These are phyloP conservation scores for Penicillium sp. DNA, from an alignment of 2,329 filamentous ascomycete genomes.

Conservation along the genomic window DNA sequence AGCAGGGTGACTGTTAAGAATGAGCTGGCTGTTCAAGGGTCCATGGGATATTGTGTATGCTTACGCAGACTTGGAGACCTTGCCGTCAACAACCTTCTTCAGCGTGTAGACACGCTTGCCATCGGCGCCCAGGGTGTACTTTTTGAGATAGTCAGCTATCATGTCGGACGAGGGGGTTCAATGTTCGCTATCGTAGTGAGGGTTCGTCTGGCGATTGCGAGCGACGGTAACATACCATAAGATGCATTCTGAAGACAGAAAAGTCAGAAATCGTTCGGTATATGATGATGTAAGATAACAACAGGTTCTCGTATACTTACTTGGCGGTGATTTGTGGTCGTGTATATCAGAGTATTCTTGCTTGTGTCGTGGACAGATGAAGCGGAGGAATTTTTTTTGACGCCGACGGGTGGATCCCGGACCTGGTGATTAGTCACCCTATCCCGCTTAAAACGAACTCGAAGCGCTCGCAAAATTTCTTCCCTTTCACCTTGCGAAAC, in stretches of 20 bases:
- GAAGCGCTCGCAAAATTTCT: slow-evolving; percentile 21
- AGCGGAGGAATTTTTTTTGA: slow-evolving; percentile 35
- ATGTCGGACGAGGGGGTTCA: slow-evolving; percentile 14
- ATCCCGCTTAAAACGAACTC: slow-evolving; percentile 23
- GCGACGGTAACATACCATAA: slow-evolving; percentile 41
- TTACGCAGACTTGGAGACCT: slow-evolving; percentile 85
- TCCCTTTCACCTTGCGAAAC: slow-evolving; percentile 8
- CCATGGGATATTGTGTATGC: not conserved
- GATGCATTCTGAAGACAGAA: slow-evolving; percentile 40
- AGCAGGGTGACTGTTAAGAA: slow-evolving; percentile 68
- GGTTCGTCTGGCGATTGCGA: slow-evolving; percentile 11
- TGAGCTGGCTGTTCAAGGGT: not conserved
- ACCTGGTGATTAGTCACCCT: slow-evolving; percentile 28
- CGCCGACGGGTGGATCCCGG: slow-evolving; percentile 25
- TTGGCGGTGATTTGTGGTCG: slow-evolving; percentile 30
- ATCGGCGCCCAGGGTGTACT: slow-evolving; percentile 79
- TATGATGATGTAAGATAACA: not conserved
- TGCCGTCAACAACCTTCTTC: slow-evolving; percentile 74
- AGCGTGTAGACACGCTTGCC: slow-evolving; percentile 95
- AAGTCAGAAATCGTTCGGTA: slow-evolving; percentile 12
- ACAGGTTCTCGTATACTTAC: slow-evolving; percentile 27
- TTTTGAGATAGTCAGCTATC: slow-evolving; percentile 16
- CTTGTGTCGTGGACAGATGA: slow-evolving; percentile 21
- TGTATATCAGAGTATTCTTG: slow-evolving; percentile 18
- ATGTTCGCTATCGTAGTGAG: not conserved